Evolutionary conservation across 306 rosid species (phyloP), one percentile per base, ranked within the genome.

Genomic region (Prunus kanzakura): DNA sequence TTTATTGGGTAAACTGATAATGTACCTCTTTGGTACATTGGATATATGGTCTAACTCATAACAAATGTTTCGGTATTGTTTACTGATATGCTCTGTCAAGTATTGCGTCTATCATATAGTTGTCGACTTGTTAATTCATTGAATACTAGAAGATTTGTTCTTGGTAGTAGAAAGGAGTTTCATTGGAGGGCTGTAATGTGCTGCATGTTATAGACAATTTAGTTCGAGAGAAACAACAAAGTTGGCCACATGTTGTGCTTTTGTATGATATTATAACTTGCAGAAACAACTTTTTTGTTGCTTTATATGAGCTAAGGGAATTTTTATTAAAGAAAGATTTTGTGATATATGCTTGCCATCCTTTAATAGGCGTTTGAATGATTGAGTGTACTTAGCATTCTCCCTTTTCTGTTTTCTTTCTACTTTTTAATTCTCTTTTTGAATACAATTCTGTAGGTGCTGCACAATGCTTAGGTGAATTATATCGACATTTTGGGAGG

Each of bases 401-500:
- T 4, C 29, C 19, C 11, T 61, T 61, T 61, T 27, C 9, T 12
- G 35, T 61, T 61, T 13, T 61, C 19, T 25, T 13, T 6, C 25
- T 20, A 23, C 32, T 23, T 25, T 27, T 61, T 49, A 47, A 47
- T 69, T 11, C 4, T 20, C 62, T 69, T 80, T 73, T 72, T 67
- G 47, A 80, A 73, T 54, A 72, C 71, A 72, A 69, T 73, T 73
- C 68, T 84, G 41, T 78, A 92, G 98, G 98, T 76, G 94, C 89
- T 72, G 91, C 91, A 49, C 98, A 92, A 72, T 92, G 98, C 86
- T 81, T 95, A 82, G 98, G 96, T 82, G 97, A 95, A 82, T 75
- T 95, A 76, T 92, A 95, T 76, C 85, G 86, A 78, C 91, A 92
- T 80, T 95, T 95, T 86, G 98, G 98, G 64, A 88, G 98, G 87